Percentiles rank a stretch among this genome's conserved stretches.
These are phyloP conservation scores for Schwanniomyces vanrijiae DNA, from an alignment of 805 yeast genomes.

Conservation along the genomic window DNA sequence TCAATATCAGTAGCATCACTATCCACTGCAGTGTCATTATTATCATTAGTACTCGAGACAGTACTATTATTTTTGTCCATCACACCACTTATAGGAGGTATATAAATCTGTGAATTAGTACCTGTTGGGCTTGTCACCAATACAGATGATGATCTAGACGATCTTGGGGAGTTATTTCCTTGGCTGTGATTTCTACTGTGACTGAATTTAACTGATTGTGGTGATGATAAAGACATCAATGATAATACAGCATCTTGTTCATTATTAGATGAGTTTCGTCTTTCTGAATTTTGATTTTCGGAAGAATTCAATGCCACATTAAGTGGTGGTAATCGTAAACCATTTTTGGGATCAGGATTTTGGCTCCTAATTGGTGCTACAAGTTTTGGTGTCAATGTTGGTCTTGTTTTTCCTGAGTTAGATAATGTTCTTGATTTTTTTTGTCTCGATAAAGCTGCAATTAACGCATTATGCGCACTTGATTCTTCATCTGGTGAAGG, in stretches of 20 bases:
- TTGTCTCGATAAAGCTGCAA: constrained; percentile 39
- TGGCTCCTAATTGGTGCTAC: not conserved
- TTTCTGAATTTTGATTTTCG: constrained; percentile 1
- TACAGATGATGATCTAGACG: constrained; percentile 13
- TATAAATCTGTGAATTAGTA: constrained; percentile 11
- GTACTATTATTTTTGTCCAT: constrained; percentile 6
- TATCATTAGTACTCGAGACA: not conserved
- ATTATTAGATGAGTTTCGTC: constrained; percentile 9
- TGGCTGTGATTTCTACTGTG: constrained; percentile 32
- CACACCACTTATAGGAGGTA: constrained; percentile 33
- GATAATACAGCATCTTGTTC: constrained; percentile 60
- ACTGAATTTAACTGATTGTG: constrained; percentile 33
- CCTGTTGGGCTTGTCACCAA: constrained; percentile 8
- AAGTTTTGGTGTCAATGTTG: not conserved
- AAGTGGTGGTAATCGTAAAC: constrained; percentile 26
- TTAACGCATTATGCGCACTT: constrained; percentile 46
- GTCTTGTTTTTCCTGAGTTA: constrained; percentile 1
- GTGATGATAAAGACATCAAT: constrained; percentile 55
- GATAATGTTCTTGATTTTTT: constrained; percentile 21
- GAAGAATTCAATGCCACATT: constrained; percentile 20
- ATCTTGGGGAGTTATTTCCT: constrained; percentile 28
- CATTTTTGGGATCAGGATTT: not conserved
- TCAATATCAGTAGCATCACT: constrained; percentile 39
- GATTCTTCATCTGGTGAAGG: constrained; percentile 39
- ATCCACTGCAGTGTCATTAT: constrained; percentile 13